Percentiles rank a stretch among this genome's conserved stretches.
Evolutionary conservation across 139 green algal genomes (phyloP).

Genomic region (Tetraselmis chui): DNA sequence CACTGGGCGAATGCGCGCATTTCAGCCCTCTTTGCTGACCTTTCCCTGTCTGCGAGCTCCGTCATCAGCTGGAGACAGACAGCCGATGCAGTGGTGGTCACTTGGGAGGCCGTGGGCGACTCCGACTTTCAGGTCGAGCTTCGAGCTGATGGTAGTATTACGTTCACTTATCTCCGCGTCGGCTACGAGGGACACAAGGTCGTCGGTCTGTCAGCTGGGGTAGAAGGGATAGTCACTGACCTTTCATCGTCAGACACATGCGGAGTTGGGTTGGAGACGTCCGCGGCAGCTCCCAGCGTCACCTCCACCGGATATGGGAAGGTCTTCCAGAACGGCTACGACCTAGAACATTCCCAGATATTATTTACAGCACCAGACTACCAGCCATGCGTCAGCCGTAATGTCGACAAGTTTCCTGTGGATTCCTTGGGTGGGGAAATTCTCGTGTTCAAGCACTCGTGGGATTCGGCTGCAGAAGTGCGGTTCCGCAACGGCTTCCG

Average conservation of each 20-base stretch:
- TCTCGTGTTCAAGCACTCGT: not conserved
- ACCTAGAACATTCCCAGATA: not conserved
- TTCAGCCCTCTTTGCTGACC: not conserved
- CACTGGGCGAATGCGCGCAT: not conserved
- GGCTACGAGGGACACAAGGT: not conserved
- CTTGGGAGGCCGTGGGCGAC: not conserved
- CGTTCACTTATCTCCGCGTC: not conserved
- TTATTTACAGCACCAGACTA: not conserved
- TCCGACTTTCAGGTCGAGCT: not conserved
- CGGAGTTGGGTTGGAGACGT: not conserved
- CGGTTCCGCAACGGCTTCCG: not conserved
- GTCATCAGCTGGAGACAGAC: not conserved
- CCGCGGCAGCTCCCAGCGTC: not conserved
- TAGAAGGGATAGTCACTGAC: not conserved
- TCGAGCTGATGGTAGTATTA: not conserved
- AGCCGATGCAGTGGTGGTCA: not conserved
- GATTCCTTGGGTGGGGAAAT: not conserved
- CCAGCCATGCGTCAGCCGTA: not conserved
- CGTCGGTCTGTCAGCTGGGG: not conserved
- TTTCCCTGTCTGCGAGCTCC: not conserved
- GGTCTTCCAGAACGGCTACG: not conserved
- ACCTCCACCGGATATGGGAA: not conserved
- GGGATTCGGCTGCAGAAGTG: not conserved
- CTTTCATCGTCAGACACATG: not conserved
- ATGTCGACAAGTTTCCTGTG: not conserved